A percentile compares a stretch with the other conserved stretches of the same genome.
phyloP scores from a whole-genome alignment of 805 yeast genomes.

The Lipomyces chichibuensis region DNA sequence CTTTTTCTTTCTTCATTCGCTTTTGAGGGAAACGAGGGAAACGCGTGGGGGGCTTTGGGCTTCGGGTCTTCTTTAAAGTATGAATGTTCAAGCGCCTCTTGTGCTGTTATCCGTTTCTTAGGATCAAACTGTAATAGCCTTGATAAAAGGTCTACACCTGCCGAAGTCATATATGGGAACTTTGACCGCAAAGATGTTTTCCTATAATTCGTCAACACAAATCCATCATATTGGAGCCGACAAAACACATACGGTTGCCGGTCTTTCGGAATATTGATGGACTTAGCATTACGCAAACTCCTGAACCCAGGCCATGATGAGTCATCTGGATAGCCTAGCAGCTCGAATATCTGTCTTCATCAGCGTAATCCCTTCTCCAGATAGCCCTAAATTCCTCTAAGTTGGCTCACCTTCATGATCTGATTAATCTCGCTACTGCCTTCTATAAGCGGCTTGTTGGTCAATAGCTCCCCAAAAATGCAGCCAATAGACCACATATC shows the following conservation, averaged over 20 bases:
- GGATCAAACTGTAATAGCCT: constrained; percentile 52
- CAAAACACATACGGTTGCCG: constrained; percentile 42
- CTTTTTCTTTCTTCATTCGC: constrained; percentile 11
- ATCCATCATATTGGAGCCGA: neutral
- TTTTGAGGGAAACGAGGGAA: constrained; percentile 40
- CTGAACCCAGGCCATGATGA: constrained; percentile 35
- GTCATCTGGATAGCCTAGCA: constrained; percentile 51
- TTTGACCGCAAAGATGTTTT: constrained; percentile 12
- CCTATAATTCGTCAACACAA: neutral
- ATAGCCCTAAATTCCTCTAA: neutral
- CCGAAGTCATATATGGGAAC: constrained; percentile 31
- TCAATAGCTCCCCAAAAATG: constrained; percentile 57
- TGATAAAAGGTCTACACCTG: constrained; percentile 45
- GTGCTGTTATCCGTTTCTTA: constrained; percentile 49
- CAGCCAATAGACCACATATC: constrained; percentile 66
- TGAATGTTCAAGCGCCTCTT: constrained; percentile 51
- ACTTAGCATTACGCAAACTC: constrained; percentile 45
- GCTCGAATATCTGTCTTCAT: constrained; percentile 48
- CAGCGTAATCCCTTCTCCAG: neutral
- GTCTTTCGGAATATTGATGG: constrained; percentile 40
- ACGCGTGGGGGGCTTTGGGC: constrained; percentile 43
- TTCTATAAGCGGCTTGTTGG: constrained; percentile 50
- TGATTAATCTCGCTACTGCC: constrained; percentile 55
- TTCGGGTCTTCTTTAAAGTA: constrained; percentile 51
- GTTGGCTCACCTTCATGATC: constrained; percentile 38